Base-by-base conservation (phyloP, 306 rosid genomes). In the Pterocarpus macrocarpus region DNA sequence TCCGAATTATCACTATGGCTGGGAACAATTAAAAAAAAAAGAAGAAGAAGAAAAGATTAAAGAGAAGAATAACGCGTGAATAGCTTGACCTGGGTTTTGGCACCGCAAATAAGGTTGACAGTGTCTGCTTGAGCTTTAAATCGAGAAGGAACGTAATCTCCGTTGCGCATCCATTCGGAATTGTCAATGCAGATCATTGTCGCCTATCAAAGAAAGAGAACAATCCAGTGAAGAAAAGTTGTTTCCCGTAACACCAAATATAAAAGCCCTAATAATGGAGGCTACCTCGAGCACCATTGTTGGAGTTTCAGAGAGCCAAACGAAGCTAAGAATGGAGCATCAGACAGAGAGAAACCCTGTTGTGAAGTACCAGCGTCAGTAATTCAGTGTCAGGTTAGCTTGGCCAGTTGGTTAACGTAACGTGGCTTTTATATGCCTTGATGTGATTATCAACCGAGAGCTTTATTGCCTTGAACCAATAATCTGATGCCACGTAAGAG, bases 131-230 rank as follows among this genome's bases (percentile, higher is more conserved):
- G 98, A 62, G 97, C 97, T 89, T 89, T 92, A 88, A 95, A 90
- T 75, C 98, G 90, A 44, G 94, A 86, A 32, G 98, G 98, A 35
- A 94, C 5, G 66, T 91, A 95, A 65, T 95, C 98, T 2, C 98
- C 98, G 69, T 95, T 95, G 9, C 98, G 92, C 97, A 92, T 93
- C 99, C 99, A 96, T 79, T 96, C 97, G 8, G 98, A 96, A 85
- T 96, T 92, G 82, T 96, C 99, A 43, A 96, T 90, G 64, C 98
- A 93, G 86, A 96, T 96, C 98, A 96, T 89, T 2, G 99, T 95
- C 41, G 98, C 98, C 99, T 96, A 43, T 64, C 10, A 43, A 66
- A 72, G 41, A 38, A 4, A 38, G 41, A 38, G 5, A 38, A 38
- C 5, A 57, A 49, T 39, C 28, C 28, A 11, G 56, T 59, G 69